Evolutionary conservation across 1,284 basidiomycete species (phyloP).

Genomic region (Pascua sp.): DNA sequence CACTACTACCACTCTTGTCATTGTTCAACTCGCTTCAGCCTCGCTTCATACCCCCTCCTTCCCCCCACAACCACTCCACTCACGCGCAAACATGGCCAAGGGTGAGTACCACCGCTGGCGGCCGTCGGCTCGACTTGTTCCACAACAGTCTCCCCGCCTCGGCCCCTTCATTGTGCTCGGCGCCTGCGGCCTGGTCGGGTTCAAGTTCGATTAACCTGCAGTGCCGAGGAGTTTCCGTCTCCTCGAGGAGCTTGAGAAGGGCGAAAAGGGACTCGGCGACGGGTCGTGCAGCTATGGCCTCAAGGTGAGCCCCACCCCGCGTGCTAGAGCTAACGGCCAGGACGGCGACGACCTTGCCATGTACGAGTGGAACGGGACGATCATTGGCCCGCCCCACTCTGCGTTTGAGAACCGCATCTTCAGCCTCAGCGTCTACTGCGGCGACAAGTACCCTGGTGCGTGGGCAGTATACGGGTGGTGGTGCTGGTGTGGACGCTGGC

Average conservation of each 20-base stretch:
- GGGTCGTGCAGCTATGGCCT: constrained; percentile 94
- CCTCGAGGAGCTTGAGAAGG: constrained; percentile 97
- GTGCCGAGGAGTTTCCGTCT: constrained; percentile 96
- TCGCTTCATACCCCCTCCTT: neutral
- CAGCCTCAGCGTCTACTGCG: constrained; percentile 87
- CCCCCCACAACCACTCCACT: neutral
- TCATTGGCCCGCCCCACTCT: constrained; percentile 96
- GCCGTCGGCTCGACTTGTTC: neutral
- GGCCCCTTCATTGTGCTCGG: neutral
- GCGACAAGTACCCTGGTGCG: constrained; percentile 72
- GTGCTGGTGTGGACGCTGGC: no score
- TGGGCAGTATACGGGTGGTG: constrained; percentile 27
- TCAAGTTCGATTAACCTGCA: constrained; percentile 41
- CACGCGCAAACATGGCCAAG: constrained; percentile 2
- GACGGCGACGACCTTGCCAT: constrained; percentile 92
- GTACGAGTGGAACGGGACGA: constrained; percentile 98
- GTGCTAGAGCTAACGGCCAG: no score
- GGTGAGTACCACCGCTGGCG: neutral
- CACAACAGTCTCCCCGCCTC: no score
- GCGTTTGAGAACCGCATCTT: constrained; percentile 99
- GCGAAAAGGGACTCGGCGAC: constrained; percentile 98
- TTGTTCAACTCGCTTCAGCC: neutral
- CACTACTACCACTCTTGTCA: neutral
- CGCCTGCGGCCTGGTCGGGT: neutral
- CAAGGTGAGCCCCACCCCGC: constrained; percentile 51